Evolutionary conservation across 306 rosid species (phyloP).

Genomic region (Acacia crassicarpa): DNA sequence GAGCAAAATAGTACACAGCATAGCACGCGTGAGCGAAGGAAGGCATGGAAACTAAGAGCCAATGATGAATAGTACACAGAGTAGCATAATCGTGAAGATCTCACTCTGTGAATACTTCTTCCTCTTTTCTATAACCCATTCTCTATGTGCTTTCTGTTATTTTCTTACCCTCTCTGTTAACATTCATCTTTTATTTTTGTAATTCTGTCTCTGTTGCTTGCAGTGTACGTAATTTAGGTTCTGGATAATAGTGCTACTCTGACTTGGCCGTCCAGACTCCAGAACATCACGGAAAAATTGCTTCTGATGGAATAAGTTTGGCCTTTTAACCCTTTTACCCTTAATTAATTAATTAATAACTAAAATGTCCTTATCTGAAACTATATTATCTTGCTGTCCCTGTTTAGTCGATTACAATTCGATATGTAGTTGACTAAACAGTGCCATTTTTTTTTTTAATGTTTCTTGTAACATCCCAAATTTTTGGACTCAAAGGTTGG

Average conservation of each 20-base stretch:
- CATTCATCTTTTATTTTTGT: no score
- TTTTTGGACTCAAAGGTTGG: no score
- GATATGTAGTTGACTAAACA: no score
- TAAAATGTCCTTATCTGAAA: no score
- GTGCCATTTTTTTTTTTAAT: no score
- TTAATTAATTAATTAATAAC: no score
- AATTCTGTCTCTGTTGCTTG: background rate
- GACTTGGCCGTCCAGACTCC: background rate
- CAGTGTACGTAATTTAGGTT: background rate
- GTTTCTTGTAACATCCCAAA: no score
- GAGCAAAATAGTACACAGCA: background rate
- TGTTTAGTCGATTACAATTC: no score
- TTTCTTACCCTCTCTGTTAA: background rate
- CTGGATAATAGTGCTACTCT: background rate
- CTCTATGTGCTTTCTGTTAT: background rate
- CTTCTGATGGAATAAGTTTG: no score
- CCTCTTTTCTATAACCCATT: background rate
- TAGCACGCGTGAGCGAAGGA: background rate
- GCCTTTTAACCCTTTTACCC: no score
- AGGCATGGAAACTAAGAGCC: background rate
- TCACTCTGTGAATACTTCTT: background rate
- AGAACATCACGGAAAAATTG: background rate
- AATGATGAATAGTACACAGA: background rate
- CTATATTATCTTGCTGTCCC: no score
- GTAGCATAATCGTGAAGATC: background rate